Evolutionary conservation across 306 rosid species (phyloP).

Genomic region (Phaseolus lunatus): DNA sequence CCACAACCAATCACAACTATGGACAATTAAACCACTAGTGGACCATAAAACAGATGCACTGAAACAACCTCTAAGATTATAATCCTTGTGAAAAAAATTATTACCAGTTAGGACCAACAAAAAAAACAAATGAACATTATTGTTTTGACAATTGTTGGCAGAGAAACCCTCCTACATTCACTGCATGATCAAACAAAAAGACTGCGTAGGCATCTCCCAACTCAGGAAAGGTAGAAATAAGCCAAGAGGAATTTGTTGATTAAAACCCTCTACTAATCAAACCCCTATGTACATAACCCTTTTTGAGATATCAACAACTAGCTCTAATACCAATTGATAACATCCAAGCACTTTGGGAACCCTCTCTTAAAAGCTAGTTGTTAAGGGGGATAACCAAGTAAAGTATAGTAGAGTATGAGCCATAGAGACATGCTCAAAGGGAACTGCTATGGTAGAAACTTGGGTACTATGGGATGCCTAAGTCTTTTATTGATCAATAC

Average conservation of each 20-base stretch:
- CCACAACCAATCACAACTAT: neutral
- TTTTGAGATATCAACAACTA: too few relatives aligned
- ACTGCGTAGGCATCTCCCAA: neutral
- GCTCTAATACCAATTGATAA: too few relatives aligned
- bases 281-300: too few relatives aligned
- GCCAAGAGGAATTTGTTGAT: neutral
- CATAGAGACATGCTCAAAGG: too few relatives aligned
- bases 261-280: too few relatives aligned
- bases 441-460: too few relatives aligned
- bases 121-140: neutral
- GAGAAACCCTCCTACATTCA: slow-evolving; percentile 4
- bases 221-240: neutral
- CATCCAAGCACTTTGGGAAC: too few relatives aligned
- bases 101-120: neutral
- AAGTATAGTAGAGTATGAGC: too few relatives aligned
- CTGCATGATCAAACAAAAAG: slow-evolving; percentile 18
- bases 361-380: too few relatives aligned
- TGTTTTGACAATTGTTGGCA: neutral
- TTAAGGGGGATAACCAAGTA: too few relatives aligned
- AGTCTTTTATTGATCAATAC: too few relatives aligned
- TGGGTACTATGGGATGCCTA: too few relatives aligned
- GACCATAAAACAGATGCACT: neutral
- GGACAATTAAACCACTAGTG: neutral
- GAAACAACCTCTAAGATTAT: neutral
- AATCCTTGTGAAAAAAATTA: neutral